These are phyloP conservation scores for Chlorophyllum brunneum DNA, from an alignment of 768 basidiomycete genomes.

Conservation along the genomic window DNA sequence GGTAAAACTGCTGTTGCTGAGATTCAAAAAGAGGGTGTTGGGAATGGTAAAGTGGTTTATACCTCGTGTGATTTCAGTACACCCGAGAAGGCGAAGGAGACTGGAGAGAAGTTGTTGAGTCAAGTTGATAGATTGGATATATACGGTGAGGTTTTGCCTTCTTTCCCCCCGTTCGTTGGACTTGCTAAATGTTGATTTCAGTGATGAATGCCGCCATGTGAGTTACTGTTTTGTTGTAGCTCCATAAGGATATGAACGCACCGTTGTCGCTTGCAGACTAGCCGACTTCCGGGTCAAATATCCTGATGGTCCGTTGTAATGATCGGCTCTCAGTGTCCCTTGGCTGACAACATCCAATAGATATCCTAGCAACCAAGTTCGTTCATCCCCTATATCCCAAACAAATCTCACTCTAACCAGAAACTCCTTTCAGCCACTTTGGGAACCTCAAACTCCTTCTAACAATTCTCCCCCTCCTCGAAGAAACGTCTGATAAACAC, in stretches of 20 bases:
- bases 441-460: constrained; percentile 8
- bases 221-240: not conserved
- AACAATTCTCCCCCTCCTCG: constrained; percentile 5
- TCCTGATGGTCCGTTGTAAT: not conserved
- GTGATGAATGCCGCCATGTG: constrained; percentile 8
- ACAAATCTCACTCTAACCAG: not conserved
- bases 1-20: constrained; percentile 41
- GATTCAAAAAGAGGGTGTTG: constrained; percentile 36
- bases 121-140: constrained; percentile 47
- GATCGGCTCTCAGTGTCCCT: not conserved
- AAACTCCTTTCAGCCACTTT: not conserved
- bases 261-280: not conserved
- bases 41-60: constrained; percentile 39
- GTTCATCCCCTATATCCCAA: not conserved
- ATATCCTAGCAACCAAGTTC: constrained; percentile 2
- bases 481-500: constrained; percentile 9
- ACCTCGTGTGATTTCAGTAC: constrained; percentile 43
- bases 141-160: constrained; percentile 31
- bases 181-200: not conserved
- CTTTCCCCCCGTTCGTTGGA: too few species aligned
- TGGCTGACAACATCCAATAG: not conserved
- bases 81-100: constrained; percentile 33
- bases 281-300: constrained; percentile 5
- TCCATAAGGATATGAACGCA: not conserved
- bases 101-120: constrained; percentile 38